Evolutionary conservation across 306 rosid species (phyloP).

Genomic region (Leucaena leucocephala): DNA sequence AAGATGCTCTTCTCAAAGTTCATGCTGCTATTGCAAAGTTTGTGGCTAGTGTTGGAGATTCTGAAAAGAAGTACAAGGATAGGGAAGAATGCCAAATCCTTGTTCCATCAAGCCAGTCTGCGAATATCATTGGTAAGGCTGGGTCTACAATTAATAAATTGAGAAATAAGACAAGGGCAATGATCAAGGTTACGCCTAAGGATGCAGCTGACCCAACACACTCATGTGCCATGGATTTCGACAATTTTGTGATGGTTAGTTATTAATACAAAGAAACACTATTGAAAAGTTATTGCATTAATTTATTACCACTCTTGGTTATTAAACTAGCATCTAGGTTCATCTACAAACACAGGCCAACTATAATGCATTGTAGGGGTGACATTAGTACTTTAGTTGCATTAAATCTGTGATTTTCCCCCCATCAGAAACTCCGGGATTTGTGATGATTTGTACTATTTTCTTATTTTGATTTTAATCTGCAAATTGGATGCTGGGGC

Average conservation of each 20-base stretch:
- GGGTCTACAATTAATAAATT: slow-evolving; percentile 84
- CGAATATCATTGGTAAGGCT: slow-evolving; percentile 90
- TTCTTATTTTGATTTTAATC: neutral
- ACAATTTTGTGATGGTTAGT: slow-evolving; percentile 85
- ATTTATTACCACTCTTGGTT: neutral
- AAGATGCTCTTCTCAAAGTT: slow-evolving; percentile 92
- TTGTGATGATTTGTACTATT: neutral
- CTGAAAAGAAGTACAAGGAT: slow-evolving; percentile 63
- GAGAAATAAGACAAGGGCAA: slow-evolving; percentile 84
- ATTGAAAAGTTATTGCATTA: slow-evolving; percentile 21
- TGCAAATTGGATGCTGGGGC: neutral
- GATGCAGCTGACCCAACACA: slow-evolving; percentile 79
- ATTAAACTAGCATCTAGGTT: neutral
- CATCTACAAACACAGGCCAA: neutral
- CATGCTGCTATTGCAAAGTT: slow-evolving; percentile 76
- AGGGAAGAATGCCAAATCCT: slow-evolving; percentile 89
- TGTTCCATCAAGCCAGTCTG: slow-evolving; percentile 95
- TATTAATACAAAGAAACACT: slow-evolving; percentile 2
- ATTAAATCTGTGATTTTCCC: neutral
- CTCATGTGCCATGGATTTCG: slow-evolving; percentile 94
- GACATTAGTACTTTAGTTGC: neutral
- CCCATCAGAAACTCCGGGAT: slow-evolving; percentile 6
- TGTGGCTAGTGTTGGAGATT: slow-evolving; percentile 60
- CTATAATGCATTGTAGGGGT: slow-evolving; percentile 12
- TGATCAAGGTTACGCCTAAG: slow-evolving; percentile 72